Evolutionary conservation across 73 alveolate species (phyloP).

Genomic region (Paramecium sexaurelia): DNA sequence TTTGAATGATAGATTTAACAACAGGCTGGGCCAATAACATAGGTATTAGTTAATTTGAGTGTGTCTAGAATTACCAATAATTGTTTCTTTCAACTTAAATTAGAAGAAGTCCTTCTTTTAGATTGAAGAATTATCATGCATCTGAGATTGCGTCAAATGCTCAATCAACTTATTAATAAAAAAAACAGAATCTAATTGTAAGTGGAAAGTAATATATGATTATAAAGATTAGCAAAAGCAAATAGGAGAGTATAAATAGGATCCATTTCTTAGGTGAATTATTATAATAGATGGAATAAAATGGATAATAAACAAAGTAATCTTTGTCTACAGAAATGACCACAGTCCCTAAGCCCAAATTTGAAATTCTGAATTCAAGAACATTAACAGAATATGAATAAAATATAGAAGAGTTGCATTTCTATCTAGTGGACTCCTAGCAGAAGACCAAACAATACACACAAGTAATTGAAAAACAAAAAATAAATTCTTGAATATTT

Average conservation of each 20-base stretch:
- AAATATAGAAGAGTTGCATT: neutral
- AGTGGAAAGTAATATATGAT: neutral
- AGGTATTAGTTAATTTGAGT: neutral
- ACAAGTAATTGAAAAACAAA: neutral
- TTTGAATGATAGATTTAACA: neutral
- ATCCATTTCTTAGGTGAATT: neutral
- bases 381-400: constrained; percentile 21
- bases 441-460: neutral
- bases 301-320: neutral
- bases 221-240: neutral
- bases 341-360: constrained; percentile 15
- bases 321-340: constrained; percentile 21
- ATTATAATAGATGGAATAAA: neutral
- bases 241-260: neutral
- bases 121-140: neutral
- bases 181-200: neutral
- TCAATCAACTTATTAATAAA: neutral
- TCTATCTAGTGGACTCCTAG: neutral
- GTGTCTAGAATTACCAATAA: constrained; percentile 9
- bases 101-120: neutral
- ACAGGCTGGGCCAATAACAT: neutral
- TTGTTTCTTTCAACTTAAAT: constrained; percentile 8
- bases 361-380: constrained; percentile 13
- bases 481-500: neutral
- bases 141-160: neutral